A percentile compares a stretch with the other conserved stretches of the same genome.
Conservation (phyloP, 306 rosid genomes). For the Prunus fruticosa region DNA sequence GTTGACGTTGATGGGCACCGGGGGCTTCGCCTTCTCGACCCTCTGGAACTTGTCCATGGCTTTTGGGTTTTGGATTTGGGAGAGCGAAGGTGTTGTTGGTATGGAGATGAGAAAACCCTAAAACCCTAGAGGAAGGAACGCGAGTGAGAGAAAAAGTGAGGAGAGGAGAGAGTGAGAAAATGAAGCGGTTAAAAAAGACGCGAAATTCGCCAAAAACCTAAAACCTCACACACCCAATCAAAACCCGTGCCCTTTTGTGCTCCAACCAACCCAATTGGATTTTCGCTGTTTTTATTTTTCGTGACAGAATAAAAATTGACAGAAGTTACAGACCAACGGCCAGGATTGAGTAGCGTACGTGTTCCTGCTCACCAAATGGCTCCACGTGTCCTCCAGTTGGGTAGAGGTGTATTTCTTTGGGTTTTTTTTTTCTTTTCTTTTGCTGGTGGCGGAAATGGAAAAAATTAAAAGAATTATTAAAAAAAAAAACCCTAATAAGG, state of each 20-base stretch:
- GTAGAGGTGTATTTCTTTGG: no score
- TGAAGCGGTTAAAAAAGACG: neutral
- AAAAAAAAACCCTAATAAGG: no score
- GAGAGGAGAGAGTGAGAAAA: neutral
- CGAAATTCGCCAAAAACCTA: neutral
- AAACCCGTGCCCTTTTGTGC: neutral
- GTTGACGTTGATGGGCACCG: conserved; percentile 76
- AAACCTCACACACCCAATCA: neutral
- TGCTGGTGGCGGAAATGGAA: no score
- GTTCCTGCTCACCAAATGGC: neutral
- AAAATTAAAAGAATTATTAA: no score
- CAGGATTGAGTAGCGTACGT: neutral
- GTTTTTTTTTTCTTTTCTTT: no score
- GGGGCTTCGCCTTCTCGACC: conserved; percentile 81
- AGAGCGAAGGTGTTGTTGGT: neutral
- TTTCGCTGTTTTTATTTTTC: neutral
- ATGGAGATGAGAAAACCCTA: conserved; percentile 38
- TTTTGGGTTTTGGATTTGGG: conserved; percentile 8
- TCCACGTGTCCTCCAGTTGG: neutral
- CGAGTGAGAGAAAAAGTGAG: neutral
- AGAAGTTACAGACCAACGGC: neutral
- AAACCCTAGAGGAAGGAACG: conserved; percentile 49
- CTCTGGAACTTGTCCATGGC: conserved; percentile 93
- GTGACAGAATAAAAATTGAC: no score
- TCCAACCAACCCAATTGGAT: neutral